Evolutionary conservation across 1,139 yeast species (phyloP).

Genomic region (Geotrichum macrosporum): DNA sequence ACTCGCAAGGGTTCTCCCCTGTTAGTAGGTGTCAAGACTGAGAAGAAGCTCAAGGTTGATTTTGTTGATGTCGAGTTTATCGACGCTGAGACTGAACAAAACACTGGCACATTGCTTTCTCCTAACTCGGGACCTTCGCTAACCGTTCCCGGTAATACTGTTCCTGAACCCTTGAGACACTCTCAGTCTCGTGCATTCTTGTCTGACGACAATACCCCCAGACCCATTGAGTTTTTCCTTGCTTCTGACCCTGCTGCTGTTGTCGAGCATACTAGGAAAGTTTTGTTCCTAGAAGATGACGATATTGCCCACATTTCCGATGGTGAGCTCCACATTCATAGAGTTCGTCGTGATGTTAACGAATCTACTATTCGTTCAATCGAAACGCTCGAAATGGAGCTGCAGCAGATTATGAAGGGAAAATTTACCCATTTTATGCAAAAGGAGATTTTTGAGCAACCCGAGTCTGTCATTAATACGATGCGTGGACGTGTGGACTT

Average conservation of each 20-base stretch:
- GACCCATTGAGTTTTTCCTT: conserved; percentile 92
- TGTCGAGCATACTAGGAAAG: conserved; percentile 94
- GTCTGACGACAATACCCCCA: conserved; percentile 85
- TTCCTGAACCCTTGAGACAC: conserved; percentile 55
- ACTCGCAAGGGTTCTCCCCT: conserved; percentile 98
- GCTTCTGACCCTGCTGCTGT: conserved; percentile 99
- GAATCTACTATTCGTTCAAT: conserved; percentile 91
- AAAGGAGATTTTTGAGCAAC: conserved; percentile 98
- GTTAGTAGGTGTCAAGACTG: conserved; percentile 94
- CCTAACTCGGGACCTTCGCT: conserved; percentile 19
- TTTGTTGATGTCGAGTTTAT: conserved; percentile 98
- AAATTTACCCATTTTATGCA: conserved; percentile 96
- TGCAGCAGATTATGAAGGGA: conserved; percentile 98
- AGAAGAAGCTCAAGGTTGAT: conserved; percentile 90
- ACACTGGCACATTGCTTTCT: conserved; percentile 17
- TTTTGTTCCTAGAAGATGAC: conserved; percentile 92
- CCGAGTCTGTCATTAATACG: conserved; percentile 95
- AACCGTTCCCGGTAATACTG: conserved; percentile 23
- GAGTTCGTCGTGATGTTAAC: conserved; percentile 88
- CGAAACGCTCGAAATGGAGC: conserved; percentile 94
- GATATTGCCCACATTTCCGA: conserved; percentile 98
- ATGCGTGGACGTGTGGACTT: conserved; percentile 99
- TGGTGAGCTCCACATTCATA: conserved; percentile 97
- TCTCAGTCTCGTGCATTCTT: conserved; percentile 91
- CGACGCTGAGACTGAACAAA: conserved; percentile 40